These are phyloP conservation scores for Cryphonectria radicalis DNA, from an alignment of 2,329 filamentous ascomycete genomes.

Conservation along the genomic window DNA sequence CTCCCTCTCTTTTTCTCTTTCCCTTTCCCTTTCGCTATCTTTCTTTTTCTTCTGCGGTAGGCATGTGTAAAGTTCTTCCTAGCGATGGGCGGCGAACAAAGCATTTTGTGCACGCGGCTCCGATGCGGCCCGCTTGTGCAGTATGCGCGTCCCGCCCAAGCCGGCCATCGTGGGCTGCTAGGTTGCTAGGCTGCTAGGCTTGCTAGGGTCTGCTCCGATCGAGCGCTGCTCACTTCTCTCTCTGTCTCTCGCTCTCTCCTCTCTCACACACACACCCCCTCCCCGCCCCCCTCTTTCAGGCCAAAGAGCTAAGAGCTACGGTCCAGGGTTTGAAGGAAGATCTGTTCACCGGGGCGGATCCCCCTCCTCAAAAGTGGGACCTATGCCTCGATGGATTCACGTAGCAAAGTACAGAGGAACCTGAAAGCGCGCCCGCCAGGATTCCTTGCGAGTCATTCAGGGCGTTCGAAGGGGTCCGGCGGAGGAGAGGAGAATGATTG, in stretches of 20 bases:
- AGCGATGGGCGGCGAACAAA: conserved; percentile 15
- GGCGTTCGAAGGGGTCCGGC: background rate
- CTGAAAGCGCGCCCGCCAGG: conserved; percentile 15
- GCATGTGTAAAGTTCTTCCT: background rate
- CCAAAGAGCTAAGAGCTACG: conserved; percentile 12
- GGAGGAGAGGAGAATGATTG: background rate
- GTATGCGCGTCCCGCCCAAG: background rate
- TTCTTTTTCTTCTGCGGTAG: background rate
- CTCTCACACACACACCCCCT: no score
- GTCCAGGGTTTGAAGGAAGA: conserved; percentile 14
- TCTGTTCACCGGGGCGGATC: conserved; percentile 17
- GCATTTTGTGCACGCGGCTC: conserved; percentile 23
- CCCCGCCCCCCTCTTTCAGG: background rate
- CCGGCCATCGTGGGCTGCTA: background rate
- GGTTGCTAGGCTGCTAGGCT: background rate
- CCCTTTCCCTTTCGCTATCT: no score
- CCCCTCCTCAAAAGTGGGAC: background rate
- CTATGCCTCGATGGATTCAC: conserved; percentile 14
- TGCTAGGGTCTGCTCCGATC: background rate
- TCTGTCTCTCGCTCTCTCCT: no score
- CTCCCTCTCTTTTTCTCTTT: background rate
- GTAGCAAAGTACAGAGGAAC: background rate
- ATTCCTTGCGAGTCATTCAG: conserved; percentile 5
- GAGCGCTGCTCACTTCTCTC: background rate
- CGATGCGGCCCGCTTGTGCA: conserved; percentile 23